Evolutionary conservation across 2,329 filamentous ascomycete genomes (phyloP).

Genomic region (Beauveria medogensis): DNA sequence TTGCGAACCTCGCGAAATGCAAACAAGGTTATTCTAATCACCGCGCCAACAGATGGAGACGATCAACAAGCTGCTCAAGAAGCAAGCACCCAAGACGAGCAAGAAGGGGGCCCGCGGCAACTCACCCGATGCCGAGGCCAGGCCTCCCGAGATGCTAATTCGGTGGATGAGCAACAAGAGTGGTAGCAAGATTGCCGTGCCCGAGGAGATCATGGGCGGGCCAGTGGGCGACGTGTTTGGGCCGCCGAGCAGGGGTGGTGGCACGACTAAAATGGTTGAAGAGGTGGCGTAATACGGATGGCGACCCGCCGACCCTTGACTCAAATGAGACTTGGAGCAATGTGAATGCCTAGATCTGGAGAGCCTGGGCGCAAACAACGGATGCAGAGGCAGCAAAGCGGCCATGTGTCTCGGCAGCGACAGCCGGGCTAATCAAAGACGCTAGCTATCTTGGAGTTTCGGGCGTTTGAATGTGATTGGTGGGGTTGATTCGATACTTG

Average conservation of each 20-base stretch:
- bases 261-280: constrained; percentile 44
- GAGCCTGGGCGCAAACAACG: not conserved
- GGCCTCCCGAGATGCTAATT: constrained; percentile 53
- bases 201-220: constrained; percentile 57
- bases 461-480: not conserved
- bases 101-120: constrained; percentile 44
- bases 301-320: too few relatives aligned
- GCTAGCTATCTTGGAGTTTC: not conserved
- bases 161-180: constrained; percentile 63
- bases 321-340: too few relatives aligned
- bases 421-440: not conserved
- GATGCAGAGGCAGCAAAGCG: not conserved
- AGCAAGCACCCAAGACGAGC: constrained; percentile 70
- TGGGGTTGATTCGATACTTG: not conserved
- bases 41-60: constrained; percentile 63
- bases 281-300: constrained; percentile 36
- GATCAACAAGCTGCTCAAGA: constrained; percentile 82
- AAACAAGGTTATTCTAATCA: not conserved
- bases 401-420: not conserved
- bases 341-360: too few relatives aligned
- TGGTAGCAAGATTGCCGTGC: constrained; percentile 56
- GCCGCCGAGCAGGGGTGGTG: constrained; percentile 17
- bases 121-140: constrained; percentile 38
- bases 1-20: not conserved
- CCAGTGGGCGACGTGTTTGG: constrained; percentile 54